phyloP scores from a whole-genome alignment of 2,329 filamentous ascomycete genomes.

The Emergomyces pasteurianus region DNA sequence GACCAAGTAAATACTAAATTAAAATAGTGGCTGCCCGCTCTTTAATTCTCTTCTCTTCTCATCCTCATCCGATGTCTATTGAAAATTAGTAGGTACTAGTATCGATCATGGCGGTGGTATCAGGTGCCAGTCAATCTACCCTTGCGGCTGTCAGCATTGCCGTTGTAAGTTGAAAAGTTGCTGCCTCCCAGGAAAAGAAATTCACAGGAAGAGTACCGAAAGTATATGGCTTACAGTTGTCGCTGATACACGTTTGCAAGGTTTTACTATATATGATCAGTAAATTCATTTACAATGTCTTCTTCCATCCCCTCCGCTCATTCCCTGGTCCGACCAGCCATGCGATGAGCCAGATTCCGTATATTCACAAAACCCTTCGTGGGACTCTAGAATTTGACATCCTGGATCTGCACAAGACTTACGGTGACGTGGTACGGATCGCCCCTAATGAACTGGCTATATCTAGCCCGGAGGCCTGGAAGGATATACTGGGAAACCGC shows the following conservation, averaged over 20 bases:
- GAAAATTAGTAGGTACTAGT: not conserved
- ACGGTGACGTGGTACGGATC: conserved; percentile 21
- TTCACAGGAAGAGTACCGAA: not conserved
- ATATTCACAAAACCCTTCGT: conserved; percentile 4
- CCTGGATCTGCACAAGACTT: conserved; percentile 16
- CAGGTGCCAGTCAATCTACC: not conserved
- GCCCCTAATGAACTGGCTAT: conserved; percentile 19
- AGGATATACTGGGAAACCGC: conserved; percentile 19
- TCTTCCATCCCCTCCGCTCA: conserved; percentile 15
- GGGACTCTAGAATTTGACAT: conserved; percentile 15
- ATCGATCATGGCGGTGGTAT: not conserved
- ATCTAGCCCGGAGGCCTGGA: conserved; percentile 16
- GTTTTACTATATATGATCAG: not conserved
- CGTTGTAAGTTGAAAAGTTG: not conserved
- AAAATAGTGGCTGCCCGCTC: not conserved
- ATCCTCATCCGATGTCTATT: not conserved
- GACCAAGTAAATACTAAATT: too few species aligned
- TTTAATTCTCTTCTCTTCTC: not conserved
- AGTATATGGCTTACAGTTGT: not conserved
- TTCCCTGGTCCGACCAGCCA: conserved; percentile 14
- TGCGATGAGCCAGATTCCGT: conserved; percentile 11
- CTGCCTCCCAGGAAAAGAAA: not conserved
- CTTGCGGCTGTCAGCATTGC: not conserved
- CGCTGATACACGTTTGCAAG: not conserved
- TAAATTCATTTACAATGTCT: conserved; percentile 14